phyloP scores from a whole-genome alignment of 495 filamentous ascomycete species.

The Lepraria neglecta region DNA sequence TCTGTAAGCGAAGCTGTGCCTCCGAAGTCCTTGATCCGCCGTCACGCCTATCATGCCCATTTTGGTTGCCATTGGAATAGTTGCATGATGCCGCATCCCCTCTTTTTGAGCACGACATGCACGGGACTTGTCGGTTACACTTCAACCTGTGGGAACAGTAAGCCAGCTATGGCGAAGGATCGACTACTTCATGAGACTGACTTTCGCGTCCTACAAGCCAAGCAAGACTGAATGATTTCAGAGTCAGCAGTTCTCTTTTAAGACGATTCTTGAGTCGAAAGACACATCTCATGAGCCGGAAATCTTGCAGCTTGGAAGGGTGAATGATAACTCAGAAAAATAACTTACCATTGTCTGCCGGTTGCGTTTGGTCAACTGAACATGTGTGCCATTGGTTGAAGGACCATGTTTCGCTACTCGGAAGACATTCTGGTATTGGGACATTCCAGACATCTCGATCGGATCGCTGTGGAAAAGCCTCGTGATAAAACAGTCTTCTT shows the following conservation, averaged over 20 bases:
- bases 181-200: constrained; percentile 7
- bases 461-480: no score
- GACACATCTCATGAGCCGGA: no score
- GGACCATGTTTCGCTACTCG: constrained; percentile 2
- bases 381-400: constrained; percentile 27
- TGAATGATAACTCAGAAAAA: no score
- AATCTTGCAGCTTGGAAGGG: no score
- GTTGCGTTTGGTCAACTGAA: constrained; percentile 31
- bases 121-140: constrained; percentile 43
- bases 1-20: constrained; percentile 47
- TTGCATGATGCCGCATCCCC: constrained; percentile 38
- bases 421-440: constrained; percentile 14
- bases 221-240: constrained; percentile 27
- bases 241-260: no score
- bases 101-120: constrained; percentile 42
- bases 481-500: no score
- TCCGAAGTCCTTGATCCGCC: constrained; percentile 34
- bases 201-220: constrained; percentile 39
- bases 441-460: constrained; percentile 5
- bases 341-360: constrained; percentile 29
- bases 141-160: constrained; percentile 33
- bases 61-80: constrained; percentile 27
- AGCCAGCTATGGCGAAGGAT: constrained; percentile 1
- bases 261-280: no score
- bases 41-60: constrained; percentile 29